Evolutionary conservation across 2,329 filamentous ascomycete genomes (phyloP), one percentile per base, ranked within the genome.

Genomic region (Neopestalotiopsis clavispora): DNA sequence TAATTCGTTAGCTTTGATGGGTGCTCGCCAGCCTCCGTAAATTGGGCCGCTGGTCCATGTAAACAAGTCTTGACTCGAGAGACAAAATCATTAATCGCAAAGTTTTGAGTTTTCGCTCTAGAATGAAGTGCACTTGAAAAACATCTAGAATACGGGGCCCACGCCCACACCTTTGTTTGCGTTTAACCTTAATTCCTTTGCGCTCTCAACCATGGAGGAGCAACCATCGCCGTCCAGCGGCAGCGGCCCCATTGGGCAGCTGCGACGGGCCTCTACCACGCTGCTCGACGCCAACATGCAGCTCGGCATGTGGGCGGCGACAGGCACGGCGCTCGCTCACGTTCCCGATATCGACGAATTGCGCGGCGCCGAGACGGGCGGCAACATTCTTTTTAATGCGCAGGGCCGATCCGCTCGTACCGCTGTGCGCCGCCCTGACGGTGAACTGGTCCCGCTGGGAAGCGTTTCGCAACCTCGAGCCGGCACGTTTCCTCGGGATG

Each of bases 271-370:
- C 12, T 77, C 76, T 32, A 14, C 75, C 59, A 74, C 74, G 14
- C 32, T 77, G 60, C 70, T 76, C 45, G 75, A 76, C 40, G 70
- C 71, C 57, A 77, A 75, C 62, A 75, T 75, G 2, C 76, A 77
- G 69, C 70, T 77, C 56, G 76, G 76, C 67, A 73, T 75, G 67
- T 77, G 76, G 76, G 75, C 77, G 70, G 75, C 75, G 63, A 72
- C 76, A 52, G 75, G 76, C 62, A 77, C 75, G 17, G 76, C 75
- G 59, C 76, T 77, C 62, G 76, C 75, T 14, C 75, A 77, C 58
- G 76, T 75, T 3, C 76, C 76, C 28, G 76, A 74, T 40, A 72
- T 77, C 40, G 73, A 72, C 0, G 76, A 77, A 68, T 73, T 77
- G 6, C 74, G 76, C 64, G 75, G 76, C 63, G 67, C 73, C 20